Percentiles rank a stretch among this genome's conserved stretches.
These are phyloP conservation scores for Cruciata laevipes DNA, from an alignment of 257 asterid genomes.

Conservation along the genomic window DNA sequence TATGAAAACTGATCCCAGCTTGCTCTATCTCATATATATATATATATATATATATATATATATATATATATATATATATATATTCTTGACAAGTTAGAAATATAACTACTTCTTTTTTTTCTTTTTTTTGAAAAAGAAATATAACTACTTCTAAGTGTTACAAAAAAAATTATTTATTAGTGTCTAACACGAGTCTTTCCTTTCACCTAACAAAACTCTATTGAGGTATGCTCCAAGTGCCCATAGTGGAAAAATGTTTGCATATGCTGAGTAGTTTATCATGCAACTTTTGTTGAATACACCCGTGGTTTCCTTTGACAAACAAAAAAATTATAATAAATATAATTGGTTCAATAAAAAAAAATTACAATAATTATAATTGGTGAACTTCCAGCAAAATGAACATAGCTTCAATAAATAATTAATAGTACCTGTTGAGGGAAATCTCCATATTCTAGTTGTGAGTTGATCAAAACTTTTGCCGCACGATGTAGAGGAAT, in stretches of 20 bases:
- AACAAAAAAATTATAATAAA: not conserved
- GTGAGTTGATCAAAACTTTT: slow-evolving; percentile 49
- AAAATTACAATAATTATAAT: not conserved
- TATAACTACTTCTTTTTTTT: too few species aligned
- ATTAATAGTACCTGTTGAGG: slow-evolving; percentile 69
- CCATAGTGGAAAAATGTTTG: slow-evolving; percentile 72
- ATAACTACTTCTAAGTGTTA: not conserved
- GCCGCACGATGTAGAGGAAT: slow-evolving; percentile 60
- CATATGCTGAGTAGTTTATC: slow-evolving; percentile 64
- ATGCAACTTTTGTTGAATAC: slow-evolving; percentile 59
- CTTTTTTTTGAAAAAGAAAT: too few species aligned
- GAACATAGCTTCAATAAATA: not conserved
- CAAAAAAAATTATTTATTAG: not conserved
- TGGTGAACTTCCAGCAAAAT: not conserved
- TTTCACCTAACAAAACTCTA: slow-evolving; percentile 30
- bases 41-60: too few species aligned
- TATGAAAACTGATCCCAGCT: too few species aligned
- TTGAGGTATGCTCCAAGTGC: slow-evolving; percentile 72
- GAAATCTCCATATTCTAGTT: slow-evolving; percentile 64
- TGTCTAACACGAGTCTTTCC: not conserved
- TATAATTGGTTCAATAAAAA: not conserved
- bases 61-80: too few species aligned
- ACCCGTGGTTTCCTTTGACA: slow-evolving; percentile 54
- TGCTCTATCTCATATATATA: too few species aligned
- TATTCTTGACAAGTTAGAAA: not conserved